Evolutionary conservation across 768 basidiomycete genomes (phyloP), one percentile per base, ranked within the genome.

Genomic region (Coprinellus aureogranulatus): DNA sequence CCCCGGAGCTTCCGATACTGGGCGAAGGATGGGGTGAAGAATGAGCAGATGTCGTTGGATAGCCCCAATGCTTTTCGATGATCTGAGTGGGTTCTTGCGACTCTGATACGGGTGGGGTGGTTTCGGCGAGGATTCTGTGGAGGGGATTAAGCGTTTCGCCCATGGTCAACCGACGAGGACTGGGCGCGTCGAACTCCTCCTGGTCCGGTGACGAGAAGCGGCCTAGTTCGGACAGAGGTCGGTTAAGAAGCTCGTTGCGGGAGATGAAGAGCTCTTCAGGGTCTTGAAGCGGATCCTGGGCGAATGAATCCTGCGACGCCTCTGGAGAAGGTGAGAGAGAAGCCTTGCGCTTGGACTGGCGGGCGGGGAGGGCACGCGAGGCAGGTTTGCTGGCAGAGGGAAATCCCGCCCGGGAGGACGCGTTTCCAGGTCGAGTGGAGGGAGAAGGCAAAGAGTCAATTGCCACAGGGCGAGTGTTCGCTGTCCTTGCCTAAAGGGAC

Each of bases 221-320:
- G 52, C 72, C 81, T 18, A 87, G 74, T 61, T 86, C 80, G 28
- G 82, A 81, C 46, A 89, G 70, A 53, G 88, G 88, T 20, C 83
- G 69, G 42, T 79, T 67, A 52, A 89, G 86, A 51, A 78, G 74
- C 59, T 78, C 81, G 2, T 78, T 69, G 16, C 69, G 67, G 14
- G 80, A 76, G 4, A 86, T 60, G 60, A 77, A 81, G 26, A 67
- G 69, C 53, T 77, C 73, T 27, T 77, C 77, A 9, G 76, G 77
- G 57, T 85, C 79, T 37, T 77, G 75, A 1, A 79, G 75, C n/a
- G 77, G 59, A 34, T 75, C 74, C 31, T 77, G 81, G 40, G 77
- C 85, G 58, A 89, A 87, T 2, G 88, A 89, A 66, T 88, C 87
- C 66, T 82, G 78, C 3, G 86, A 85, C 9, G 68, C 66, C 40